Base-by-base conservation (phyloP, 192 early-diverging fungal genomes). In the Coemansia sp. region DNA sequence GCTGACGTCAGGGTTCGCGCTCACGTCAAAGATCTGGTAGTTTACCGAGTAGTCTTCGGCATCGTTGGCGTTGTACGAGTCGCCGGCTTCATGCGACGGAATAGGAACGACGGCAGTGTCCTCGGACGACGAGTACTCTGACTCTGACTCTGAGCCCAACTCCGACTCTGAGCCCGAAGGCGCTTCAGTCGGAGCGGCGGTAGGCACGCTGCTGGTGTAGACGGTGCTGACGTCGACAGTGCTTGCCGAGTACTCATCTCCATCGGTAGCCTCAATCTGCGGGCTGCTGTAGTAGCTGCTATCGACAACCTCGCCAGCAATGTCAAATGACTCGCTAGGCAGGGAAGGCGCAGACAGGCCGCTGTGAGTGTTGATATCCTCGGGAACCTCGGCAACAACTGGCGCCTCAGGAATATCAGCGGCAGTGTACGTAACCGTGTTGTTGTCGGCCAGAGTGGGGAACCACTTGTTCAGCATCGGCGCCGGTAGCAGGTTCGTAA, bases 381-480 rank as follows among this genome's bases (percentile, higher is more conserved):
- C 29, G 9, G 29, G n/a, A 15, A 51, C 25, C 49, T 56, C 63
- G 53, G 57, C 50, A 57, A 59, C 52, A n/a, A 62, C 37, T 21
- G 60, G 60, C 35, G 54, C 17, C 45, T 62, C 35, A 4, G 66
- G 70, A 24, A 69, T 69, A 38, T 53, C 60, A 56, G 41, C 45
- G 8, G 51, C 52, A 14, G 67, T 62, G 67, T 69, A 57, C 19
- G 56, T 70, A 52, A 56, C 37, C 66, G 35, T 65, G 55, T 65
- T 57, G 41, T 41, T 48, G 67, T 62, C 60, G 19, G 53, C 25
- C 17, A 61, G 56, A 19, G 70, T 60, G 27, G 78, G 78, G 78
- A 81, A 81, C 73, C 73, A 81, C 70, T 81, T 81, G 67, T 63
- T 49, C 29, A 76, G 73, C 50, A 81, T 29, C 17, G 48, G 50